These are phyloP conservation scores for Rhodotorula taiwanensis DNA, from an alignment of 768 basidiomycete species.

Conservation along the genomic window DNA sequence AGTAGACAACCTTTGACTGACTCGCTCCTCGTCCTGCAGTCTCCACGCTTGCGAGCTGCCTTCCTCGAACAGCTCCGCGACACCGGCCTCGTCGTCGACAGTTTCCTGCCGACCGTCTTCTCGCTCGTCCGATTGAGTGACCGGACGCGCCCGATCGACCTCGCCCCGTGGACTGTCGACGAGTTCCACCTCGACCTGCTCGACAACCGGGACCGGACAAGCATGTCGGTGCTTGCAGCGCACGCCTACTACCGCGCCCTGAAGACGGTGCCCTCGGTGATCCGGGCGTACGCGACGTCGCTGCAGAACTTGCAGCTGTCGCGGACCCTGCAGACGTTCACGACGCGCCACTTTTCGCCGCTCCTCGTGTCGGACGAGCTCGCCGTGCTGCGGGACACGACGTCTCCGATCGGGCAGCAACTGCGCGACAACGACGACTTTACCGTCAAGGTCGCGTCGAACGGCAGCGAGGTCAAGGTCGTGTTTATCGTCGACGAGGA, in stretches of 20 bases:
- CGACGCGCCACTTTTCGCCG: constrained; percentile 78
- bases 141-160: constrained; percentile 64
- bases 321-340: constrained; percentile 67
- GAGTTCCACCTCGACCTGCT: constrained; percentile 62
- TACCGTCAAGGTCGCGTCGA: constrained; percentile 64
- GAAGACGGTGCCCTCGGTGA: constrained; percentile 71
- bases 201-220: constrained; percentile 57
- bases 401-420: constrained; percentile 44
- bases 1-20: neutral
- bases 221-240: constrained; percentile 63
- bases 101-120: constrained; percentile 68
- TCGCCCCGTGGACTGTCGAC: constrained; percentile 79
- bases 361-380: constrained; percentile 77
- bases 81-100: constrained; percentile 56
- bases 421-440: constrained; percentile 61
- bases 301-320: constrained; percentile 84
- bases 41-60: constrained; percentile 71
- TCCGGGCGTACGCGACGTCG: constrained; percentile 76
- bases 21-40: constrained; percentile 51
- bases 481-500: constrained; percentile 88
- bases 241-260: constrained; percentile 85
- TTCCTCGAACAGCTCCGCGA: constrained; percentile 81
- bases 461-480: constrained; percentile 72
- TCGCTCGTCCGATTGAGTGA: constrained; percentile 59
- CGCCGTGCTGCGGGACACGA: constrained; percentile 53